Evolutionary conservation across 768 basidiomycete genomes (phyloP), one percentile per base, ranked within the genome.

Genomic region (Porphyrellus cyaneotinctus): DNA sequence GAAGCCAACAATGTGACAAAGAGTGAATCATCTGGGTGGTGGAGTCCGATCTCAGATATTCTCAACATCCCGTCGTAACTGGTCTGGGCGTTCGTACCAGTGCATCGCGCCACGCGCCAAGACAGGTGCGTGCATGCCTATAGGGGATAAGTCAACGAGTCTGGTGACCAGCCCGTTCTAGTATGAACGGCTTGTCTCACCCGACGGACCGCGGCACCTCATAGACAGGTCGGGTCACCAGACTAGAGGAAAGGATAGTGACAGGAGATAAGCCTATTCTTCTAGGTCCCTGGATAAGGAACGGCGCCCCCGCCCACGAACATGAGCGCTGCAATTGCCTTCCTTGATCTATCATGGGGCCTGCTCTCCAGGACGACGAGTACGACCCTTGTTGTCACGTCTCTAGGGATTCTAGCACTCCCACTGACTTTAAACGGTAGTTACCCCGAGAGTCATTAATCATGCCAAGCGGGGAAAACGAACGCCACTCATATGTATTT

Each of bases 391-490:
- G 20, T 31, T 44, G 15, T 30, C 43, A 22, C 44, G 45, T 24
- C 24, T 36, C 43, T 18, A 46, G 24, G 17, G 24, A 30, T 43
- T n/a, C 51, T 47, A 39, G 35, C 36, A 31, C 37, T 36, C 28
- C 23, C 15, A 39, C 37, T 32, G 30, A 51, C 36, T 33, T 47
- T 42, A 32, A 55, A 37, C 49, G 47, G 55, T 54, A 41, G 52
- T 32, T 43, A 10, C 3, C 38, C 10, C 23, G 33, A 49, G 38
- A 33, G 15, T 18, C 20, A 7, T 30, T 38, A 32, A 20, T 20
- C 14, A 24, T 53, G 17, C 39, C 24, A 12, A 20, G 28, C 31
- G 32, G 31, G 15, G 23, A 17, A 50, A 24, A 35, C 28, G 42
- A 17, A 49, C 23, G 9, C 30, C 26, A 41, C 28, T 20, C 46